Evolutionary conservation across 805 yeast genomes (phyloP), one percentile per base, ranked within the genome.

Genomic region (Ogataea ganodermae): DNA sequence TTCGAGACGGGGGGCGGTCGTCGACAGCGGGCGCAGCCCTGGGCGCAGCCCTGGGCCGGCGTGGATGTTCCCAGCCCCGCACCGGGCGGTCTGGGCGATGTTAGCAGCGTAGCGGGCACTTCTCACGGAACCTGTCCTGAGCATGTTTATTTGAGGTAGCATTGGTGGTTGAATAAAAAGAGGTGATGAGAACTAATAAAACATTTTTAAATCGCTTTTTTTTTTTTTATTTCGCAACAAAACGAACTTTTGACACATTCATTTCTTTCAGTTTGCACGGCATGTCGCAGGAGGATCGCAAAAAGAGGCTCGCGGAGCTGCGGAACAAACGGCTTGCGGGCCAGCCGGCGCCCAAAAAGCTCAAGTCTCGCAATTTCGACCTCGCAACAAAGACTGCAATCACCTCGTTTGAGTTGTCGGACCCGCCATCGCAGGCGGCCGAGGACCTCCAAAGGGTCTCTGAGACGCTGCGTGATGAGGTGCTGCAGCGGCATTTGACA

Each of bases 321-420:
- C 38, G 32, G 21, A 17, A 33, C 20, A 23, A 38, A n/a, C 31
- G 42, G 6, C 39, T 35, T 3, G 36, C 22, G 10, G 21, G n/a
- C 6, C 36, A 20, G 33, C 45, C 35, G 30, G 7, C 30, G 14
- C 30, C 17, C 14, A 42, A 42, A 20, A 22, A 22, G n/a, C 38
- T 33, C 31, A 42, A 21, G 17, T 32, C 41, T 21, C 28, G 48
- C n/a, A 43, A 28, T 35, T 41, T 30, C 32, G 35, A 42, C 23
- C 27, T 30, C 44, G 28, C 33, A 12, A 23, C 12, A 14, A 42
- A 37, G 14, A 31, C 36, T 13, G 32, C 32, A 16, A 18, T 32
- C 27, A 27, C 35, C 21, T 37, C 43, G 16, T 28, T 40, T 26
- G 32, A 37, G 12, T 24, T 42, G 21, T 17, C 20, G 20, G 4